Evolutionary conservation across 2,329 filamentous ascomycete genomes (phyloP), one percentile per base, ranked within the genome.

Genomic region (Hymenoscyphus infarciens): DNA sequence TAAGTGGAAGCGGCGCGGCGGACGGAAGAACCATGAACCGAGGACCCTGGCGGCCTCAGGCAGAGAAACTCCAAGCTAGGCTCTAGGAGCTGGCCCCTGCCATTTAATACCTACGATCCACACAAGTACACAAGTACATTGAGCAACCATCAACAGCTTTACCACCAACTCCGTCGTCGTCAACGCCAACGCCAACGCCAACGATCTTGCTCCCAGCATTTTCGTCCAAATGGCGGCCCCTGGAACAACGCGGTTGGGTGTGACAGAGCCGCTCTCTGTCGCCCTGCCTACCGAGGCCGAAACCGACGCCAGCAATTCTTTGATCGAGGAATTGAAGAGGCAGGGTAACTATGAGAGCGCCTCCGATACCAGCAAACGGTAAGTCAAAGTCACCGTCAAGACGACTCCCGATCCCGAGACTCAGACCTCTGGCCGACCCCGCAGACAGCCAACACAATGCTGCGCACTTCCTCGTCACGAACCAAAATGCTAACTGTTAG

Each of bases 271-370:
- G 56, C 91, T 99, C 42, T 96, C 92, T 22, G 83, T 82, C 13
- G 81, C 82, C 25, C 81, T 92, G 27, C 95, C 95, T 4, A 95
- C 89, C 1, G 83, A 89, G 61, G 79, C 83, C 42, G 94, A 99
- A 75, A 84, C 89, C 62, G 83, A 88, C 67, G 85, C 89, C 58
- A 96, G 91, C 70, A 87, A 92, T 68, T 82, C 87, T 61, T 83
- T 99, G 54, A 84, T 97, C 62, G 86, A 90, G 61, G 93, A 97
- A 77, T 80, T 99, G 65, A 92, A 92, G 75, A 82, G 82, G 49
- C 91, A 97, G 77, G 94, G 96, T 77, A 97, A 95, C 59, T 99
- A 97, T 71, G 95, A 98, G 77, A 86, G 85, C 59, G 83, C 87
- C 15, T 83, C 90, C 53, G 95, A 96, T 74, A 96, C 91, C 2